Conservation (phyloP, 441 rosid species). For the Corymbia calophylla region DNA sequence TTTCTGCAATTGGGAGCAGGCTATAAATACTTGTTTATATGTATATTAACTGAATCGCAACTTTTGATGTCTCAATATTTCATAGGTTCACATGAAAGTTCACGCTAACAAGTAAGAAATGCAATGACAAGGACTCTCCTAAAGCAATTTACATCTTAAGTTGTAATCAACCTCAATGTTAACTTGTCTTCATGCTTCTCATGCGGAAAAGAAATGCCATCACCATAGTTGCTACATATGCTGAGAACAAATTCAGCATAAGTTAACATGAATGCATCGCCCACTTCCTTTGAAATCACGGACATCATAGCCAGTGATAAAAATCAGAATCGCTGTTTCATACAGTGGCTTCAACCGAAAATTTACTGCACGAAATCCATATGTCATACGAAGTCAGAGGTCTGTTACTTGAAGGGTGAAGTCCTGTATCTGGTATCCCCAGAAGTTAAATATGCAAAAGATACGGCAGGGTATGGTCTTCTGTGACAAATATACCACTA, state of each 20-base stretch:
- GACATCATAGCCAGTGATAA: background rate
- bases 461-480: background rate
- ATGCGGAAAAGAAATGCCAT: background rate
- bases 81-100: background rate
- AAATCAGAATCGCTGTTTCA: background rate
- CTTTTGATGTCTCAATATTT: background rate
- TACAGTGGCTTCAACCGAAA: background rate
- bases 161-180: background rate
- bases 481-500: background rate
- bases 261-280: background rate
- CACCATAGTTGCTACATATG: background rate
- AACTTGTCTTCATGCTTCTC: background rate
- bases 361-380: background rate
- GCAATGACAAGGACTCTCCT: background rate
- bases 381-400: background rate
- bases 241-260: background rate
- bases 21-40: background rate
- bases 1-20: background rate
- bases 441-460: background rate
- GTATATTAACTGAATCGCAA: background rate
- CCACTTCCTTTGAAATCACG: background rate
- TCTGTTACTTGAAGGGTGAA: background rate
- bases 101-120: background rate
- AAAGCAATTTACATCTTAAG: background rate
- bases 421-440: background rate